Evolutionary conservation across 805 yeast species (phyloP), one percentile per base, ranked within the genome.

Genomic region (Yueomyces sinensis): DNA sequence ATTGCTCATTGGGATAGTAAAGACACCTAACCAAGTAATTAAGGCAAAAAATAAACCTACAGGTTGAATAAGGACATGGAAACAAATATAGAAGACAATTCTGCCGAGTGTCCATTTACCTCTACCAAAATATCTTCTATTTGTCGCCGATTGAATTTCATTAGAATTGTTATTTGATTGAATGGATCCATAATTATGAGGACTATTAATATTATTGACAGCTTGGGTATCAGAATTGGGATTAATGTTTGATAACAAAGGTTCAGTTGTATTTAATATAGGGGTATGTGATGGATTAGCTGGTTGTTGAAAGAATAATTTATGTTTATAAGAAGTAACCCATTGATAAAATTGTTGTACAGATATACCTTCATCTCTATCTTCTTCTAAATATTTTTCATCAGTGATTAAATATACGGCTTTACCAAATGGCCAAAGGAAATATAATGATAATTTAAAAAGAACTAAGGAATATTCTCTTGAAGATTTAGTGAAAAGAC

Each of bases 1-100:
- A 35, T 84, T 84, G 14, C 93, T 76, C 93, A 91, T 84, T 29
- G 98, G 98, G 32, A 89, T 84, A 5, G 95, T 75, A 54, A 91
- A 78, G 1, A 87, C 95, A 25, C 72, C 55, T 27, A 89, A 56
- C 95, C 95, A 91, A 45, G 89, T 72, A 4, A 75, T 31, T 1
- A 71, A 43, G 5, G 80, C 68, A 5, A 84, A 62, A 0, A 69
- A 3, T 13, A 63, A 51, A 23, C 76, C 62, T 3, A 82, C 49
- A 1, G 97, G 97, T 40, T 76, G 79, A 19, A 87, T 50, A 3
- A 82, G 41, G 3, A 72, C 43, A 52, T 87, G 84, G 54, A 75
- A 87, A 43, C 72, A 70, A 3, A 76, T 2, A 50, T 76, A 91
- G 49, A 84, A 89, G 11, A 77, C 50, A 18, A 89, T 67, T 42